Base-by-base conservation (phyloP, 108 stramenopile species). In the Epithemia pelagica region DNA sequence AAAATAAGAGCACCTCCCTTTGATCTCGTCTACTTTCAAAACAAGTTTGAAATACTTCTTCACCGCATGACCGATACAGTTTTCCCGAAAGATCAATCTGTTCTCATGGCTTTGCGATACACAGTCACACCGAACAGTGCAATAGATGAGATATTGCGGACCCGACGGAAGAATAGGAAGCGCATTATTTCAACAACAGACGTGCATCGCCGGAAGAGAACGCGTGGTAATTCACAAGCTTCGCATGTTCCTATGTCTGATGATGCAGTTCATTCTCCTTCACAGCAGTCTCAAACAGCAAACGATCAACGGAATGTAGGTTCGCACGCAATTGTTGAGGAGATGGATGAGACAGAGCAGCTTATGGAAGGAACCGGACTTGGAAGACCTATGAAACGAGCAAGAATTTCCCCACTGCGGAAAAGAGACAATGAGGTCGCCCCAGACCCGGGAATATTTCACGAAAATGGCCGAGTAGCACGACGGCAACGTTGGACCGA, bases 401-500 rank as follows among this genome's bases (percentile, higher is more conserved):
- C 29, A 8, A 61, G 61, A 31, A 10, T 27, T 10, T 5, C 5
- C 5, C 15, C 5, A 28, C 15, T 22, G 2, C 30, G 29, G 28
- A 28, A 10, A 7, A 23, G 56, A 8, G 22, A 26, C 56, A n/a
- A 23, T 27, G 56, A 27, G 25, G 37, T 30, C 3, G 54, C 30
- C 23, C 54, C 65, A 28, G 65, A 66, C 29, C 46, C 46, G 27
- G 65, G 52, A 7, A 54, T 66, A 19, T 66, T 56, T 30, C 23
- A 52, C 53, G 54, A 52, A 1, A 18, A 54, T 28, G 65, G 65
- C n/a, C 54, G 27, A 31, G 65, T 66, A 10, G 54, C 54, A 22
- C 18, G 27, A 23, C 70, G 77, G 33, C 72, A 69, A 52, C 32
- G 27, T 33, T 90, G 83, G 80, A 79, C 84, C 18, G 81, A 81